These are phyloP conservation scores for Hypoxylon sp. DNA, from an alignment of 2,329 filamentous ascomycete genomes.

Conservation along the genomic window DNA sequence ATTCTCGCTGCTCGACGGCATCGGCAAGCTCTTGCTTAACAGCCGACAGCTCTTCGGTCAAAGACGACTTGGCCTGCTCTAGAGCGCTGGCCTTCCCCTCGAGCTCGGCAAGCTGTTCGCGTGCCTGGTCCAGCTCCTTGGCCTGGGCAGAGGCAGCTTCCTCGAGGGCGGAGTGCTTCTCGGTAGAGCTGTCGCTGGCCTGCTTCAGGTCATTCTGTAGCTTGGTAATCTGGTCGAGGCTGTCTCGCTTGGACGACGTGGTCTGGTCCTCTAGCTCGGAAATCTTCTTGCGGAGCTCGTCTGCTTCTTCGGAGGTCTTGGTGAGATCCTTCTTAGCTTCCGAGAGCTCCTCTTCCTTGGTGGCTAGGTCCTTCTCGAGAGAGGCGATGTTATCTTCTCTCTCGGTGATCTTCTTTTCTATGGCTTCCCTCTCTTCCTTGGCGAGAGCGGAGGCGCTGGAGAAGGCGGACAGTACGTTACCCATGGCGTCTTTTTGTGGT, in stretches of 20 bases:
- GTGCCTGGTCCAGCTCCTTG: slow-evolving; percentile 38
- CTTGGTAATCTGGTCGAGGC: slow-evolving; percentile 45
- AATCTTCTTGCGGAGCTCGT: slow-evolving; percentile 51
- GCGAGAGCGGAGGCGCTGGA: slow-evolving; percentile 44
- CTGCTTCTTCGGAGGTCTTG: slow-evolving; percentile 50
- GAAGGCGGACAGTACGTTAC: slow-evolving; percentile 51
- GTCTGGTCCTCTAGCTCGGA: slow-evolving; percentile 46
- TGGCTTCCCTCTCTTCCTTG: slow-evolving; percentile 39
- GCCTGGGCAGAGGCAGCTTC: slow-evolving; percentile 26
- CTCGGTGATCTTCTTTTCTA: slow-evolving; percentile 31
- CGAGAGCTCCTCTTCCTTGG: slow-evolving; percentile 42
- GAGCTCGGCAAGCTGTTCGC: slow-evolving; percentile 34
- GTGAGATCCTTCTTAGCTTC: slow-evolving; percentile 50
- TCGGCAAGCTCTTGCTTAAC: slow-evolving; percentile 48
- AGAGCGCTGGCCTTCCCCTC: slow-evolving; percentile 39
- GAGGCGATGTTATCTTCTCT: slow-evolving; percentile 45
- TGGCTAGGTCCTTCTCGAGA: slow-evolving; percentile 49
- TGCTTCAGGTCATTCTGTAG: slow-evolving; percentile 48
- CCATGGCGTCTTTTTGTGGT: slow-evolving; percentile 41
- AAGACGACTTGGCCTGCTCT: slow-evolving; percentile 35
- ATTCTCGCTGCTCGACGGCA: slow-evolving; percentile 47
- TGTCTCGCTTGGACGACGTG: slow-evolving; percentile 45
- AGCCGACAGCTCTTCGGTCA: slow-evolving; percentile 45
- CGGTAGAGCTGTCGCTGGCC: slow-evolving; percentile 41
- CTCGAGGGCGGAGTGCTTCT: slow-evolving; percentile 31